phyloP scores from a whole-genome alignment of 2,329 filamentous ascomycete genomes.

The Sordariomycetes sp. region DNA sequence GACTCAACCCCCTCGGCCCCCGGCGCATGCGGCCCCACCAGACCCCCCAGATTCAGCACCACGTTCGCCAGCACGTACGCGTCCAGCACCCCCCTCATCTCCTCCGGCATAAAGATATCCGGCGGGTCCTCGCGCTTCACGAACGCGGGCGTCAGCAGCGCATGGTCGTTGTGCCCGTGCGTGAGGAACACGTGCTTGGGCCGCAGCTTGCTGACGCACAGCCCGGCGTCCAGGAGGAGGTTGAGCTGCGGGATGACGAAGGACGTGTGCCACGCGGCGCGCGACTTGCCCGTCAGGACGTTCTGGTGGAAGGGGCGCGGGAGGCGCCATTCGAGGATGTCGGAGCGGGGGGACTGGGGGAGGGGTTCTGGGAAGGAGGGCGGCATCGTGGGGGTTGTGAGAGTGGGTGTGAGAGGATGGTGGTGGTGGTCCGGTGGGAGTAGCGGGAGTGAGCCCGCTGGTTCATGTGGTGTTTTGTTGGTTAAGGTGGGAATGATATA shows the following conservation, averaged over 20 bases:
- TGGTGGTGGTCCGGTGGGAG: not conserved
- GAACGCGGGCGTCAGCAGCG: constrained; percentile 29
- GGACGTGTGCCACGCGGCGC: constrained; percentile 40
- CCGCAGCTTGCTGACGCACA: constrained; percentile 30
- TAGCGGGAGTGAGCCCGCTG: too few species aligned
- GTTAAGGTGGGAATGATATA: too few species aligned
- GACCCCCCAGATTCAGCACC: constrained; percentile 29
- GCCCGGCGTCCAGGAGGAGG: constrained; percentile 35
- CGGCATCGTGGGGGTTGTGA: not conserved
- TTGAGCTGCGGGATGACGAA: constrained; percentile 39
- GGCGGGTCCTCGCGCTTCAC: constrained; percentile 31
- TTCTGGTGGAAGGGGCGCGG: constrained; percentile 29
- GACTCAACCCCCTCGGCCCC: constrained; percentile 11
- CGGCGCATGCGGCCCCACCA: constrained; percentile 12
- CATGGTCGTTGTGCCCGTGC: constrained; percentile 37
- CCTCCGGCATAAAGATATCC: constrained; percentile 31
- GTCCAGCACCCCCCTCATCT: constrained; percentile 27
- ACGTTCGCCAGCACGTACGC: constrained; percentile 27
- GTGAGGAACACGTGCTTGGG: constrained; percentile 39
- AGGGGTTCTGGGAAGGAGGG: constrained; percentile 29
- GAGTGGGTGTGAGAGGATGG: not conserved
- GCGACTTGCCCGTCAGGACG: constrained; percentile 33
- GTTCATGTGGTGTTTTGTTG: too few species aligned
- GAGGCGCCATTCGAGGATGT: constrained; percentile 33
- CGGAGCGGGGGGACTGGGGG: constrained; percentile 28